Evolutionary conservation across 1,284 basidiomycete species (phyloP), one percentile per base, ranked within the genome.

Genomic region (Schizophyllum amplum): DNA sequence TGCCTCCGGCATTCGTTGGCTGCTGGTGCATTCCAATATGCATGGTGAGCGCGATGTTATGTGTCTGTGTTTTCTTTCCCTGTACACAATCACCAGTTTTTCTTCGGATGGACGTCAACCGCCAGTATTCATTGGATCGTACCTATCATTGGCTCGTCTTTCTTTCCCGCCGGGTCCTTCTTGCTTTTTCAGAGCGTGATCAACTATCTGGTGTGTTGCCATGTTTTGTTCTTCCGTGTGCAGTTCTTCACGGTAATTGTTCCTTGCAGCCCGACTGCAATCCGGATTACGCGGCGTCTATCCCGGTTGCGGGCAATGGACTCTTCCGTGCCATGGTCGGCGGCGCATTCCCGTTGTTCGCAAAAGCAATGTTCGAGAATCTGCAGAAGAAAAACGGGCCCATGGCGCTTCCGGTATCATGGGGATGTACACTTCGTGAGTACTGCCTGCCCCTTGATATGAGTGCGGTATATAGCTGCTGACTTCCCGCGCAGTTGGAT

Each of bases 71-170:
- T 11, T 50, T 22, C 21, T 6, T 50, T 4, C 13, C 3, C 48
- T 6, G 11, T n/a, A n/a, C n/a, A n/a, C n/a, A n/a, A n/a, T n/a
- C n/a, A n/a, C n/a, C 48, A n/a, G 56, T 47, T 79, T 65, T 70
- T 71, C 66, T 71, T 78, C 55, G 75, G 75, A 15, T 78, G 75
- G 72, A 71, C 74, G 0, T 68, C 72, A 13, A 62, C 60, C 4
- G 27, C 64, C 3, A 62, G 56, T 50, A 55, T 73, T 1, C 71
- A 68, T 51, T 71, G 70, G 71, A 66, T 66, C 26, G 64, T 62
- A 11, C 64, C 64, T n/a, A 52, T 64, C 42, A 64, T 66, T 46
- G 65, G 63, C 27, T 63, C 65, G 15, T 57, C 64, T n/a, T 57
- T 66, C 51, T 65, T 65, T 58, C 60, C 64, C 13, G 62, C 63